Base-by-base conservation (phyloP, 2,329 filamentous ascomycete species). In the Mycogone perniciosa region DNA sequence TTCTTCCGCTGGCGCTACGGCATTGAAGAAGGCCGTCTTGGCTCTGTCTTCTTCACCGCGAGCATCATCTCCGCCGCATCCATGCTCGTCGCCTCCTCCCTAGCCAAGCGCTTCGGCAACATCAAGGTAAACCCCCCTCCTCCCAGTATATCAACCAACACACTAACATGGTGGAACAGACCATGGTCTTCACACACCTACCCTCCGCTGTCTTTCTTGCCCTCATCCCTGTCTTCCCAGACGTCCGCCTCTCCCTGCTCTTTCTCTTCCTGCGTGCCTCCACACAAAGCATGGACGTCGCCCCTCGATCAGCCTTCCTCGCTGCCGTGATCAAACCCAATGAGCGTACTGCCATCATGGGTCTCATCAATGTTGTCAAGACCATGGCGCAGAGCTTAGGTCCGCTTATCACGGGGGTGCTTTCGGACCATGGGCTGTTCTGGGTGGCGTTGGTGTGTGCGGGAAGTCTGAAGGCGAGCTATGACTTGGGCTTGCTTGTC, bases 171-270 rank as follows among this genome's bases (percentile, higher is more conserved):
- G 5, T 50, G 11, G 1, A 43, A 33, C 54, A 82, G 72, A 88
- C 85, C 1, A 89, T 89, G 85, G 84, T 86, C 7, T 86, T 87
- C 60, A 88, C 85, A 0, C 85, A 89, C 58, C 71, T 89, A 0
- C 86, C 86, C 0, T 86, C 84, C 0, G 74, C 85, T 6, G 66
- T 88, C 29, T 84, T 82, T 56, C 74, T 88, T 1, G 71, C 79
- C 10, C 65, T 88, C 20, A 80, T 89, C 26, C 79, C 82, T 0
- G 59, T 84, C 1, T 81, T 83, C 0, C 64, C 70, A 20, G 70
- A 73, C 4, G 67, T 82, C 0, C 70, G 70, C 8, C 54, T 82
- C 5, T 76, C 84, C 0, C 72, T 87, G 42, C 64, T 73, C 0
- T 79, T 89, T 50, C 70, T 88, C 8, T 64, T 85, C 11, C 70